A percentile compares a stretch with the other conserved stretches of the same genome.
phyloP scores from a whole-genome alignment of 768 basidiomycete genomes.

The Xerocomus spinulosus region DNA sequence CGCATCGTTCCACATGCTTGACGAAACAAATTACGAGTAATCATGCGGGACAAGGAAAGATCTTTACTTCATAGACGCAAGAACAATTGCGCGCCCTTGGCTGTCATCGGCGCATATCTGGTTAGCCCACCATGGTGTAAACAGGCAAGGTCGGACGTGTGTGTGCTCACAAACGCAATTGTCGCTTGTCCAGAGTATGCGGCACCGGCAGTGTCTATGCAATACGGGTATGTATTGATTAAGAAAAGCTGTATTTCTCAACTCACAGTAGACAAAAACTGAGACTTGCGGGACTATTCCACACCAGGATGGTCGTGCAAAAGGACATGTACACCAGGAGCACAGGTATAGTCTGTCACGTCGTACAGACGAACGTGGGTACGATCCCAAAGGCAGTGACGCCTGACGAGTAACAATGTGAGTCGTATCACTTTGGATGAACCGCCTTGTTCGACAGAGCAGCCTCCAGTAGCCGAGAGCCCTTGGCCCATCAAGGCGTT shows the following conservation, averaged over 20 bases:
- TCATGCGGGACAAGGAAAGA: background rate
- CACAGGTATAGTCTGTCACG: constrained; percentile 55
- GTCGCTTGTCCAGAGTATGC: constrained; percentile 73
- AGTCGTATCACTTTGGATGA: constrained; percentile 15
- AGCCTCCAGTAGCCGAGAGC: constrained; percentile 58
- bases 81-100: constrained; percentile 62
- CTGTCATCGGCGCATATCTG: constrained; percentile 68
- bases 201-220: constrained; percentile 53
- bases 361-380: constrained; percentile 58
- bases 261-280: constrained; percentile 73
- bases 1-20: constrained; percentile 65
- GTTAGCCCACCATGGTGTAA: constrained; percentile 56
- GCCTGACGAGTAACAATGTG: constrained; percentile 58
- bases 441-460: constrained; percentile 61
- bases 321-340: constrained; percentile 63
- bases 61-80: constrained; percentile 71
- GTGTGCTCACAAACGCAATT: constrained; percentile 48
- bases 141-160: background rate
- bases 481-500: constrained; percentile 75
- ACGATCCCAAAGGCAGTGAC: constrained; percentile 60
- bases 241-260: background rate
- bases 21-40: background rate
- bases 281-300: constrained; percentile 54
- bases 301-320: constrained; percentile 54
- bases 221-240: background rate